phyloP scores from a whole-genome alignment of 1,284 basidiomycete genomes.

The Marasmius sp. region DNA sequence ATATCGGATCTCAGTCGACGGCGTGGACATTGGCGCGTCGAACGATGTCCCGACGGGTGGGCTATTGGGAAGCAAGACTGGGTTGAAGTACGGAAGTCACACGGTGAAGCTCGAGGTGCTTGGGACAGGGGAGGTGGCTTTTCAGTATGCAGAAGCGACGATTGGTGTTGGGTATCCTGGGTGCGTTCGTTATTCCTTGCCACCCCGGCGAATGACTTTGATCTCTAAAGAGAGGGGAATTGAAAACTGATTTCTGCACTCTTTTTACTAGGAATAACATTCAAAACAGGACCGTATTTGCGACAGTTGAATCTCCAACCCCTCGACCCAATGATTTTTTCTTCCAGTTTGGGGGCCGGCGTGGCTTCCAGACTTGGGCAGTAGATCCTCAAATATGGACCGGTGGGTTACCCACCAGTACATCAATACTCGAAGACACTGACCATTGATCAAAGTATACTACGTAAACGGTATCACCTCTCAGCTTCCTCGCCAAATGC shows the following conservation, averaged over 20 bases:
- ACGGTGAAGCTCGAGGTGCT: background rate
- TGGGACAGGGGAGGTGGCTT: background rate
- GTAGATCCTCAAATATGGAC: background rate
- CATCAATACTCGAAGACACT: background rate
- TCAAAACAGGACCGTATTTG: background rate
- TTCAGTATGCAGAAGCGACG: background rate
- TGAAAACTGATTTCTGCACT: background rate
- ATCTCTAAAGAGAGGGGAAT: background rate
- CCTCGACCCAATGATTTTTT: background rate
- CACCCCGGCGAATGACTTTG: background rate
- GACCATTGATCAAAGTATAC: background rate
- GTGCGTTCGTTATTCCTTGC: background rate
- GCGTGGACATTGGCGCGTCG: background rate
- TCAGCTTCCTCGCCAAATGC: background rate
- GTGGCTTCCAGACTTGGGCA: background rate
- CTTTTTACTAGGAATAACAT: background rate
- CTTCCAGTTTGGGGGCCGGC: background rate
- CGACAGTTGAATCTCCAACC: background rate
- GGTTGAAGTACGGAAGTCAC: background rate
- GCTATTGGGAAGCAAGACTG: background rate
- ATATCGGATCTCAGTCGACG: background rate
- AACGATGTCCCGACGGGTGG: background rate
- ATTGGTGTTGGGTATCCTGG: background rate
- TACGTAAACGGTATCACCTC: background rate
- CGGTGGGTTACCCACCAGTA: background rate